Evolutionary conservation across 2,329 filamentous ascomycete genomes (phyloP).

Genomic region (Aspergillus unguis): DNA sequence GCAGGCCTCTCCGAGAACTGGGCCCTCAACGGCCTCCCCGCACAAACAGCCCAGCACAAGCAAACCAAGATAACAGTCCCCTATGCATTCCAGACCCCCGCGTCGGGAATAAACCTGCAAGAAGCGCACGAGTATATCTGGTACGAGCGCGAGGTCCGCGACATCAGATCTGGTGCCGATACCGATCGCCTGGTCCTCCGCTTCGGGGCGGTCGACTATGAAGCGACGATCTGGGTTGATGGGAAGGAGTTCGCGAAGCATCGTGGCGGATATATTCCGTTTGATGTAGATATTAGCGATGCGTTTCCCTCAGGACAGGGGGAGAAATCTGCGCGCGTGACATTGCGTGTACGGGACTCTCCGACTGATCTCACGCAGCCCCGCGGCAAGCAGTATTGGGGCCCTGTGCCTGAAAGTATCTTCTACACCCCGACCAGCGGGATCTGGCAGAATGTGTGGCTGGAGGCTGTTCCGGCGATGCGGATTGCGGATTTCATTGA

Average conservation of each 20-base stretch:
- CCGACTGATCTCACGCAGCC: constrained; percentile 63
- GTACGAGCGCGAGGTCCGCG: constrained; percentile 57
- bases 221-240: constrained; percentile 55
- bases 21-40: constrained; percentile 1
- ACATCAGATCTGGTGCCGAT: constrained; percentile 46
- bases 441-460: constrained; percentile 73
- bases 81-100: constrained; percentile 63
- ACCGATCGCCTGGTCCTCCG: constrained; percentile 40
- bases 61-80: constrained; percentile 60
- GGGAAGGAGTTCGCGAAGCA: constrained; percentile 51
- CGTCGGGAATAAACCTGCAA: constrained; percentile 60
- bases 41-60: constrained; percentile 34
- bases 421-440: constrained; percentile 70
- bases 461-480: constrained; percentile 53
- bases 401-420: constrained; percentile 51
- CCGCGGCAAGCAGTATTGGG: constrained; percentile 66
- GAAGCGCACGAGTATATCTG: constrained; percentile 65
- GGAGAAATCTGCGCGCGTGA: constrained; percentile 42
- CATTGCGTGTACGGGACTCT: constrained; percentile 61
- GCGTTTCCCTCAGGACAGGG: constrained; percentile 5
- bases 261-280: constrained; percentile 61
- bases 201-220: constrained; percentile 53
- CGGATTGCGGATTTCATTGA: constrained; percentile 57
- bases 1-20: constrained; percentile 43
- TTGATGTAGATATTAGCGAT: constrained; percentile 57